Percentiles rank a stretch among this genome's conserved stretches.
Evolutionary conservation across 164 flowering plant genomes (phyloP).

Genomic region (Nymphaea colorata): DNA sequence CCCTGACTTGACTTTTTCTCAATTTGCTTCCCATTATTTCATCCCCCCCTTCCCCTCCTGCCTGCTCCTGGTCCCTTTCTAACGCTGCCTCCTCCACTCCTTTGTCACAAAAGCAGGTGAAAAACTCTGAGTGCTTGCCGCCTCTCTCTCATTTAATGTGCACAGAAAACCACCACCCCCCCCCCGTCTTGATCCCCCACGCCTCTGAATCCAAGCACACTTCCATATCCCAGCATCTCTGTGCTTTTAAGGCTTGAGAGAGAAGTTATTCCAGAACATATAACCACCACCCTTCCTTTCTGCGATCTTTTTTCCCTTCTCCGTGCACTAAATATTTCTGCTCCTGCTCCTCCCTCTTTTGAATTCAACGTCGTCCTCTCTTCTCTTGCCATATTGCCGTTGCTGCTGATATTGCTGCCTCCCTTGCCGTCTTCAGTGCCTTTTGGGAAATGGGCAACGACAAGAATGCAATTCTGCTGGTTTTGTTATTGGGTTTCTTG

Average conservation of each 20-base stretch:
- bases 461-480: conserved; percentile 13
- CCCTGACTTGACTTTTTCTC: neutral
- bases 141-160: neutral
- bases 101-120: neutral
- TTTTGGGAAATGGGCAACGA: conserved; percentile 15
- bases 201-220: neutral
- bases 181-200: neutral
- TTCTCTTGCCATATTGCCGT: conserved; percentile 8
- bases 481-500: conserved; percentile 16
- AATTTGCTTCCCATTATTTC: neutral
- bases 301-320: neutral
- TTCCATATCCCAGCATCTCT: neutral
- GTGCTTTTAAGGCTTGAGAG: too few species aligned
- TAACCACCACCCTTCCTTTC: neutral
- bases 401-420: neutral
- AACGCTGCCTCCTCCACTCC: neutral
- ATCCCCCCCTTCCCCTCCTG: neutral
- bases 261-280: too few species aligned
- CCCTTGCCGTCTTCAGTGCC: neutral
- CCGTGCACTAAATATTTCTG: neutral
- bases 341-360: conserved; percentile 1
- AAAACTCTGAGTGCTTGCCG: neutral
- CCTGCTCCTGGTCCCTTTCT: too few species aligned
- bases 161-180: neutral
- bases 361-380: conserved; percentile 10